These are phyloP conservation scores for Candida boidinii DNA, from an alignment of 805 yeast genomes.

Conservation along the genomic window DNA sequence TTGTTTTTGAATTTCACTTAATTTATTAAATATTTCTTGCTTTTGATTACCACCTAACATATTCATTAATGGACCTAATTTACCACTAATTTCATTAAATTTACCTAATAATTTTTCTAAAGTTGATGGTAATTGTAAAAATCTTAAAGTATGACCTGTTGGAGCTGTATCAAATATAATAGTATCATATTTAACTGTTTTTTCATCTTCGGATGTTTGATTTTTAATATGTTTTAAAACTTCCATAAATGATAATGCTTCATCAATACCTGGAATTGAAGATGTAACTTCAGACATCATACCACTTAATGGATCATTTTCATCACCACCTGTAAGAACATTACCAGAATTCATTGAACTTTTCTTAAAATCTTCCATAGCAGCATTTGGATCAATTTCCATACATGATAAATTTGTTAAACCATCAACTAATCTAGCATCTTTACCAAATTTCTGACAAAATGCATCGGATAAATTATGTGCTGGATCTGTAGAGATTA, in stretches of 20 bases:
- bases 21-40: constrained; percentile 67
- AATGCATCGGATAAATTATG: constrained; percentile 96
- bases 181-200: constrained; percentile 57
- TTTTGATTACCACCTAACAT: constrained; percentile 60
- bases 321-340: constrained; percentile 39
- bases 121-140: constrained; percentile 89
- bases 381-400: constrained; percentile 97
- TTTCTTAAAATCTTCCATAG: constrained; percentile 71
- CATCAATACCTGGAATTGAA: constrained; percentile 97
- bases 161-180: constrained; percentile 99
- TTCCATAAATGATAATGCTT: constrained; percentile 95
- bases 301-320: constrained; percentile 55
- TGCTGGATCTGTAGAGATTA: constrained; percentile 97
- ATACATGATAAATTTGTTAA: constrained; percentile 84
- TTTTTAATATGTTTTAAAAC: constrained; percentile 92
- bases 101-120: constrained; percentile 81
- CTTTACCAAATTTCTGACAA: constrained; percentile 96
- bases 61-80: constrained; percentile 85
- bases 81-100: constrained; percentile 77
- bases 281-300: constrained; percentile 89
- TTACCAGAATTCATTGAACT: constrained; percentile 18
- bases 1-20: constrained; percentile 70
- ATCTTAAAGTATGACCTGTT: constrained; percentile 95
- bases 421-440: constrained; percentile 90
- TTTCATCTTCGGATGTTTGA: constrained; percentile 33